Evolutionary conservation across 2,329 filamentous ascomycete species (phyloP), one percentile per base, ranked within the genome.

Genomic region (Fusarium temperatum): DNA sequence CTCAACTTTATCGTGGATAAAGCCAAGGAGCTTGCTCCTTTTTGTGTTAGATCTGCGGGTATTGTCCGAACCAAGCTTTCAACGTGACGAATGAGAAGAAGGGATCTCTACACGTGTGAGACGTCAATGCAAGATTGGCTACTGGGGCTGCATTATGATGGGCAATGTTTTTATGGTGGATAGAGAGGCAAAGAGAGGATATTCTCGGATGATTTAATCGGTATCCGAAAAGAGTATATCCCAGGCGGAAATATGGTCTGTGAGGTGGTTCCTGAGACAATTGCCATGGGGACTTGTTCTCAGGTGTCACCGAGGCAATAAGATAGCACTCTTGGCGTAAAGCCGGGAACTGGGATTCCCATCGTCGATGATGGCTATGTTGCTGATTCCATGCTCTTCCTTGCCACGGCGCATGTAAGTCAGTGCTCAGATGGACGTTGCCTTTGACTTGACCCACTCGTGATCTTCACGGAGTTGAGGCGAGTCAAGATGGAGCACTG

Each of bases 1-100:
- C 28, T 48, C 75, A 77, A 77, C 75, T 75, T 59, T 77, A 77
- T 73, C 71, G 66, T 58, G 59, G 57, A 66, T 71, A 77, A 70
- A 58, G 75, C 71, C 54, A 75, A 76, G 59, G 22, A 28, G 30
- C 72, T 73, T 67, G 11, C 56, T 59, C 41, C 2, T 4, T 44
- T 68, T 17, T 3, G 59, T 66, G 24, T 24, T 77, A 67, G 72
- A 55, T 51, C 30, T 41, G 54, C 74, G 55, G 74, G 30, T 69
- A 51, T 38, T 24, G 67, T 38, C 64, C 58, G 61, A 39, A 51
- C 59, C 59, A 65, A 45, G 47, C 36, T 35, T 39, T 56, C 26
- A 30, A 30, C 7, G 14, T 17, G 17, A 13, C 75, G 72, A 77
- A 75, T 77, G 9, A 70, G 4, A 42, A 0, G 2, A 3, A 1